Base-by-base conservation (phyloP, 164 flowering plant species). In the Houttuynia cordata region DNA sequence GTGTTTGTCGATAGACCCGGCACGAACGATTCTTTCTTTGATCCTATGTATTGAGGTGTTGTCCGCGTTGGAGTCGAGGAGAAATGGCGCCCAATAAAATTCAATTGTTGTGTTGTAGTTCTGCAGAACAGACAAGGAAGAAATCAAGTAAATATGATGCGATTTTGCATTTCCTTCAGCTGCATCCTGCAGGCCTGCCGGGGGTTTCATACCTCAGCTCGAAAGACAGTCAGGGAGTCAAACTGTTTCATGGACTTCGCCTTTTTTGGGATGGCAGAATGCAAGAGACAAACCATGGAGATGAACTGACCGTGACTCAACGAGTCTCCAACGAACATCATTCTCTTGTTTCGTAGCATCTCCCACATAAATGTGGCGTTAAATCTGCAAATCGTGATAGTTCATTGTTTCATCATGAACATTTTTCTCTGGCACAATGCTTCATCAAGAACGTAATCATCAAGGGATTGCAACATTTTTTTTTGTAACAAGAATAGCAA, bases 71-170 rank as follows among this genome's bases (percentile, higher is more conserved):
- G 99, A 93, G 76, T 90, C 96, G 7, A 93, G 75, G 37, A 93
- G 83, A 69, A 93, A 85, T 15, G 99, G 97, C 1, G 97, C 97
- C 97, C 99, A 93, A 59, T 86, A 93, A 72, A 88, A 93, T 67
- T 93, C 99, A 13, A 93, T 80, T 10, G 92, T 81, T 0, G 99
- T 95, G 73, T 88, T 93, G 67, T 88, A 88, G 0, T 86, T 86
- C 97, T 93, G 59, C n/a, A n/a, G 20, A 51, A 56, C 22, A n/a
- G n/a, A n/a, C n/a, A n/a, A n/a, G n/a, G n/a, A n/a, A n/a, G n/a
- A n/a, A n/a, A n/a, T n/a, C n/a, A n/a, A n/a, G n/a, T n/a, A n/a
- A n/a, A n/a, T n/a, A n/a, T n/a, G n/a, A n/a, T n/a, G n/a, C n/a
- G n/a, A n/a, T n/a, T n/a, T n/a, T n/a, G n/a, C n/a, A n/a, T n/a